Evolutionary conservation across 257 asterid genomes (phyloP).

Genomic region (Lycium barbarum): DNA sequence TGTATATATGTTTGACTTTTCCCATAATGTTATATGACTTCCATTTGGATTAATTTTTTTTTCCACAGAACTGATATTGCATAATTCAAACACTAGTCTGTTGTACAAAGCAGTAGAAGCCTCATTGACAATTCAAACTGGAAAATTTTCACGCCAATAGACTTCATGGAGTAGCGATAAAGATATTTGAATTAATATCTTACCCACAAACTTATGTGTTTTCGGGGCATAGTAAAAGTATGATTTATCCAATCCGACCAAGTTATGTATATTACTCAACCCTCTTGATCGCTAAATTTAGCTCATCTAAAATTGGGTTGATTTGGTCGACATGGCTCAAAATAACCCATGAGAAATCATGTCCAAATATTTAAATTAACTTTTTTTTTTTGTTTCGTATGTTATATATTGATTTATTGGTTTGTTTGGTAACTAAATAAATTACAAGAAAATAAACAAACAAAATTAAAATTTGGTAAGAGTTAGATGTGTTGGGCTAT

Average conservation of each 20-base stretch:
- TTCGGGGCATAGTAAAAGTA: not conserved
- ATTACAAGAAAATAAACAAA: too few species aligned
- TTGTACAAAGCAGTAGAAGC: too few species aligned
- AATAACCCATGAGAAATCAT: not conserved
- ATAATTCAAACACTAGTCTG: too few species aligned
- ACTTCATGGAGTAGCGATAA: too few species aligned
- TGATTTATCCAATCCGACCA: not conserved
- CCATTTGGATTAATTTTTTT: not conserved
- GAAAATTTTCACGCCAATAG: too few species aligned
- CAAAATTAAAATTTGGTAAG: not conserved
- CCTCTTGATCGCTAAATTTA: not conserved
- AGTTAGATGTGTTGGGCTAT: not conserved
- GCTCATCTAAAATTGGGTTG: not conserved
- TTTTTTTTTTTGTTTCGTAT: too few species aligned
- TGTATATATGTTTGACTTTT: conserved; percentile 9
- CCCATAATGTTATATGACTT: not conserved
- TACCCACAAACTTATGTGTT: too few species aligned
- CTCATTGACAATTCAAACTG: too few species aligned
- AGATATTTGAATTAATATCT: too few species aligned
- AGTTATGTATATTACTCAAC: not conserved
- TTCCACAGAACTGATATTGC: too few species aligned
- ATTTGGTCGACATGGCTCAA: too few species aligned
- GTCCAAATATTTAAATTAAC: not conserved
- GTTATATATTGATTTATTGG: not conserved
- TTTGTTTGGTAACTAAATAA: not conserved